Evolutionary conservation across 306 rosid genomes (phyloP), one percentile per base, ranked within the genome.

Genomic region (Prunus padus): DNA sequence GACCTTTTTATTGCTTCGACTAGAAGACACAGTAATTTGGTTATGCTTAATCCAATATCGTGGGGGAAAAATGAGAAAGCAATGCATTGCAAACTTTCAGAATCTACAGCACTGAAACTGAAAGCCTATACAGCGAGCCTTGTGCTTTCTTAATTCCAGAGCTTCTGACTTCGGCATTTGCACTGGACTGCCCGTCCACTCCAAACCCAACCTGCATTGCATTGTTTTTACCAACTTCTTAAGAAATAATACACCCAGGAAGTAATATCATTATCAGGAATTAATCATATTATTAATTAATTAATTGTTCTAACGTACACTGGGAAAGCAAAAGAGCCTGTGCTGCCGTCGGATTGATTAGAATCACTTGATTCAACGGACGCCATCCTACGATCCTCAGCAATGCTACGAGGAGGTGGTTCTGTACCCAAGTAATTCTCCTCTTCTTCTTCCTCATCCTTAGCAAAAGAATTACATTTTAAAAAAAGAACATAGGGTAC

Each of bases 291-390:
- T 2, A 64, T 11, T 15, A 5, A 5, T 45, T 1, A 45, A 33
- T 6, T 10, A 12, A 7, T 37, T 1, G 11, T 33, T 19, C 5
- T 9, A 5, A 80, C 97, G 73, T 89, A 89, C 98, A 83, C 87
- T 0, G 98, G 98, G 67, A 94, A 91, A 0, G 89, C 92, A 70
- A 94, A 94, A 20, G 97, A 91, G 77, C 80, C 81, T 8, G 81
- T 54, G 73, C 93, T 91, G 67, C 76, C 79, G 54, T 86, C 87
- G 55, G 92, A 89, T 72, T 69, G 87, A 23, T 68, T 50, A 3
- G 94, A 88, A 65, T 80, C 89, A 1, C 87, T 84, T 54, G 89
- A 91, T 70, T 80, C 84, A 12, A 59, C 28, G 13, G 82, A 77
- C 61, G 52, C 67, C 23, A 44, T 51, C 11, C 56, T 59, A 14